These are phyloP conservation scores for Debaryomycetaceae sp. DNA, from an alignment of 1,139 yeast species.

Conservation along the genomic window DNA sequence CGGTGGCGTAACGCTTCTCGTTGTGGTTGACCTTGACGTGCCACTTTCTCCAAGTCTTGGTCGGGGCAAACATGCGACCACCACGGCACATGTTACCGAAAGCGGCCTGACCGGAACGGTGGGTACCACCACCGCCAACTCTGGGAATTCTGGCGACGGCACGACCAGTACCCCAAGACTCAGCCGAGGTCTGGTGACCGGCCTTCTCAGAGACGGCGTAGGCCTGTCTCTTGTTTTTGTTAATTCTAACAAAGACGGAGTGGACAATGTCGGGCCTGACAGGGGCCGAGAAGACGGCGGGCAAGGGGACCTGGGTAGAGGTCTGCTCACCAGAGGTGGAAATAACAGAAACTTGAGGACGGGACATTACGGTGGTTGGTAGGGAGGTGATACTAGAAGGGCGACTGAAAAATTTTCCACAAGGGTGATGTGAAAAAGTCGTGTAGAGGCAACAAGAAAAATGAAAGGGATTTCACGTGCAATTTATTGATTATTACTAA, in stretches of 20 bases:
- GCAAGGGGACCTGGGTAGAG: slow-evolving; percentile 79
- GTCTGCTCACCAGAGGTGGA: slow-evolving; percentile 83
- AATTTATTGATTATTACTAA: no score
- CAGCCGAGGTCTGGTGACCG: slow-evolving; percentile 99
- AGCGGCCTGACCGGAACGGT: slow-evolving; percentile 99
- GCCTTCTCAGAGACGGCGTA: slow-evolving; percentile 99
- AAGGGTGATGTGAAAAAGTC: slow-evolving; percentile 2
- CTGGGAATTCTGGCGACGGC: slow-evolving; percentile 99
- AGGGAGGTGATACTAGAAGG: slow-evolving; percentile 16
- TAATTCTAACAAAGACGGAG: slow-evolving; percentile 95
- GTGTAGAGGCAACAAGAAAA: slow-evolving; percentile 1
- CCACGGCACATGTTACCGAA: slow-evolving; percentile 99
- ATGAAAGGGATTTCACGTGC: neutral
- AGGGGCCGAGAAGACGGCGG: slow-evolving; percentile 99
- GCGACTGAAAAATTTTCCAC: slow-evolving; percentile 11
- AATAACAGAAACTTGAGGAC: slow-evolving; percentile 97
- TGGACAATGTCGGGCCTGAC: slow-evolving; percentile 99
- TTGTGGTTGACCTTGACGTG: slow-evolving; percentile 99
- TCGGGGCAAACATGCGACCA: slow-evolving; percentile 99
- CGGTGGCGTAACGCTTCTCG: slow-evolving; percentile 99
- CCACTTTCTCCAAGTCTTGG: slow-evolving; percentile 99
- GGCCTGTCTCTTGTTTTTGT: slow-evolving; percentile 99
- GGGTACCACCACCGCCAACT: slow-evolving; percentile 99
- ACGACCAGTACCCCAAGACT: slow-evolving; percentile 99
- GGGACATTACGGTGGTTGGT: slow-evolving; percentile 49